A percentile compares a stretch with the other conserved stretches of the same genome.
These are phyloP conservation scores for Syzygium oleosum DNA, from an alignment of 345 rosid species.

Conservation along the genomic window DNA sequence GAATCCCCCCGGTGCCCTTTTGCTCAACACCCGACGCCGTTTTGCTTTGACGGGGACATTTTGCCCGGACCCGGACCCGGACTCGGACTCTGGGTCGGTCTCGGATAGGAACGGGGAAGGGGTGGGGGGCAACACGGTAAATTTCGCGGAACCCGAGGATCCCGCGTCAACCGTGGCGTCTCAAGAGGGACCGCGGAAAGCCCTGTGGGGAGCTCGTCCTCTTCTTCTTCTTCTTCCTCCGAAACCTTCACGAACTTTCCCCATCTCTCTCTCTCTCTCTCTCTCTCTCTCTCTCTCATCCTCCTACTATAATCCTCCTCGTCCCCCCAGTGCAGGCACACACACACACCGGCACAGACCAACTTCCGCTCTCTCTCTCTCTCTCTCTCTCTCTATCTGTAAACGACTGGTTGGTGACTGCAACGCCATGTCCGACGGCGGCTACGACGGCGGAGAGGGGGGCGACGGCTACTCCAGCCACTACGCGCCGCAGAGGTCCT, in stretches of 20 bases:
- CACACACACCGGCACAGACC: background rate
- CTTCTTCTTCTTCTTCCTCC: background rate
- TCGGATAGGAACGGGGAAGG: background rate
- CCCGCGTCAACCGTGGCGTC: conserved; percentile 34
- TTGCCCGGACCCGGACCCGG: rapidly evolving
- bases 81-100: background rate
- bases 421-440: background rate
- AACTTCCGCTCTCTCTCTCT: background rate
- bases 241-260: conserved; percentile 32
- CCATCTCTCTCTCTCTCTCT: background rate
- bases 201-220: background rate
- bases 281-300: background rate
- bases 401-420: background rate
- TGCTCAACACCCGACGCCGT: background rate
- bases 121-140: background rate
- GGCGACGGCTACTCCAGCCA: too few relatives aligned
- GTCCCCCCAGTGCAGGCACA: background rate
- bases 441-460: rapidly evolving
- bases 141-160: background rate
- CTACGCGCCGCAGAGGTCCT: background rate
- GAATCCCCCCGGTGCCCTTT: background rate
- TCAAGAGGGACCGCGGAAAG: background rate
- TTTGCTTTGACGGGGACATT: background rate
- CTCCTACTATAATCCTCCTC: background rate
- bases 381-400: background rate